Evolutionary conservation across 2,329 filamentous ascomycete genomes (phyloP).

Genomic region (Chaetoscypha palmicola): DNA sequence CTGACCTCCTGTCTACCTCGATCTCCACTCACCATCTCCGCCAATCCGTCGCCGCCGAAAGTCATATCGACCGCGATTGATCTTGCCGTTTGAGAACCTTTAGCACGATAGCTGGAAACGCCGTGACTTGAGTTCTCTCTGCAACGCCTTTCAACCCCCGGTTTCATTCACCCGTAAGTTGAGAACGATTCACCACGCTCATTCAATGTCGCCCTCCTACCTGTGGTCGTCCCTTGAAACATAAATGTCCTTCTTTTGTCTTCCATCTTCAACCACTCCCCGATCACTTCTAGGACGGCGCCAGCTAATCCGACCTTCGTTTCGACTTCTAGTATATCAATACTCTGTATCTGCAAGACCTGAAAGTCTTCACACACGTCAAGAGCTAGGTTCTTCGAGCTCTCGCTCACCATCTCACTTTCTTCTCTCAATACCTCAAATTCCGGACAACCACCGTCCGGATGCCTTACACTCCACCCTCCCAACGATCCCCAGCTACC

Average conservation of each 20-base stretch:
- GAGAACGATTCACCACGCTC: too few species aligned
- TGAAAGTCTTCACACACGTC: slow-evolving; percentile 19
- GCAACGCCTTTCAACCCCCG: too few species aligned
- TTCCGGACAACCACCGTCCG: slow-evolving; percentile 30
- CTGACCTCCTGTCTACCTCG: slow-evolving; percentile 20
- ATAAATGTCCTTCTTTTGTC: slow-evolving; percentile 8
- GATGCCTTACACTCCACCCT: slow-evolving; percentile 87
- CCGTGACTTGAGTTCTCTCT: slow-evolving; percentile 19
- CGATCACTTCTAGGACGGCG: slow-evolving; percentile 4
- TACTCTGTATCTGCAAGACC: slow-evolving; percentile 5
- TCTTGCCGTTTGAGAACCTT: slow-evolving; percentile 6
- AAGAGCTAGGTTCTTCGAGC: slow-evolving; percentile 17
- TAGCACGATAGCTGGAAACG: slow-evolving; percentile 28
- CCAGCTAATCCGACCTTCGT: slow-evolving; percentile 20
- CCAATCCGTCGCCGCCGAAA: neutral
- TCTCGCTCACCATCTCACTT: slow-evolving; percentile 14
- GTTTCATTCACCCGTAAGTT: too few species aligned
- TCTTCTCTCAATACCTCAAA: too few species aligned
- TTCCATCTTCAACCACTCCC: slow-evolving; percentile 9
- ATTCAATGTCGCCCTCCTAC: slow-evolving; percentile 6
- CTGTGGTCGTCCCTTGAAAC: slow-evolving; percentile 6
- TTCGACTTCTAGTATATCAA: slow-evolving; percentile 14
- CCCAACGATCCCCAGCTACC: slow-evolving; percentile 55
- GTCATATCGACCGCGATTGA: neutral
- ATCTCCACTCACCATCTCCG: slow-evolving; percentile 6